Percentiles rank a stretch among this genome's conserved stretches.
Conservation (phyloP, 225 moss, liverwort and hornwort species). For the Marchantia paleacea region DNA sequence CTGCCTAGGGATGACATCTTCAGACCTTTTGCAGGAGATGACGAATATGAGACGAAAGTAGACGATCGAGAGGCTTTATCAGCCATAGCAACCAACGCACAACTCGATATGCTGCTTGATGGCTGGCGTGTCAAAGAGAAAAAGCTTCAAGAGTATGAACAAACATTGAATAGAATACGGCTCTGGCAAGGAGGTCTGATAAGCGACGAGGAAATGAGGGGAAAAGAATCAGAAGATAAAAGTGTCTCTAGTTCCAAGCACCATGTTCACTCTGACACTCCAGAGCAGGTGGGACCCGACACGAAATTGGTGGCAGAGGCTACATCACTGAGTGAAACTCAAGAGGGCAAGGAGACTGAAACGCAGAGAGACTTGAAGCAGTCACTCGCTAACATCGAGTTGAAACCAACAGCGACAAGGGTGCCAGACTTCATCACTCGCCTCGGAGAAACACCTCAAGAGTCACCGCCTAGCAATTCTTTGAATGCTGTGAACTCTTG, state of each 20-base stretch:
- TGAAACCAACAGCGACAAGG: neutral
- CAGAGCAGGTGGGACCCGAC: neutral
- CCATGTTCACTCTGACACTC: neutral
- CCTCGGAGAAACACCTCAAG: neutral
- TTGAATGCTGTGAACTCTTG: neutral
- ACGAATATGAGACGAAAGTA: neutral
- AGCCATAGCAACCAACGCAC: conserved; percentile 4
- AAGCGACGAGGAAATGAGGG: neutral
- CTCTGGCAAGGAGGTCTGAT: conserved; percentile 23
- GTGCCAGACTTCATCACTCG: neutral
- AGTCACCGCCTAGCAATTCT: neutral
- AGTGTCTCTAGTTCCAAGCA: neutral
- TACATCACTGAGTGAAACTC: neutral
- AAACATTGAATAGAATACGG: conserved; percentile 25
- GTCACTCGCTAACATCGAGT: neutral
- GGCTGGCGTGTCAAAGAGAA: conserved; percentile 40
- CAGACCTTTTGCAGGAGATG: conserved; percentile 6
- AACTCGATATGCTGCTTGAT: conserved; percentile 33
- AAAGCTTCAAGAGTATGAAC: conserved; percentile 36
- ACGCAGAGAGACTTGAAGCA: neutral
- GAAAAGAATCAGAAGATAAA: neutral
- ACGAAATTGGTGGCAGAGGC: neutral
- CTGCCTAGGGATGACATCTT: no score
- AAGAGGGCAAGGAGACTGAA: neutral
- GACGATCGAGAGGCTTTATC: neutral